Conservation (phyloP, 257 asterid genomes). For the Forsythia viridissima region DNA sequence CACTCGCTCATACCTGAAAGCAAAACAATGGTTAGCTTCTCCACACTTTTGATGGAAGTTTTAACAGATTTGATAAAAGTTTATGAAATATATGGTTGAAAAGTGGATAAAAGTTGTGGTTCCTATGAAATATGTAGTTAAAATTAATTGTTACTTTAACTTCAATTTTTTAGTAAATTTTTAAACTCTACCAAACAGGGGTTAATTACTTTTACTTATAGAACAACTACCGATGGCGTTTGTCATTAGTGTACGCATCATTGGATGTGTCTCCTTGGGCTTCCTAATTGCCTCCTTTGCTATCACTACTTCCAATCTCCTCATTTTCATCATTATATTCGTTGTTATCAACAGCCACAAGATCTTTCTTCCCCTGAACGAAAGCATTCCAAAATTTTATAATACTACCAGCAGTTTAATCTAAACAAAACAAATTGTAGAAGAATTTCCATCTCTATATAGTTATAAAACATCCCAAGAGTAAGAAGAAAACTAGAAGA, state of each 20-base stretch:
- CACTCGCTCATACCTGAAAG: constrained; percentile 66
- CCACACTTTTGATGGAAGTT: too few relatives aligned
- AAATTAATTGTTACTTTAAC: too few relatives aligned
- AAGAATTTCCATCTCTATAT: not conserved
- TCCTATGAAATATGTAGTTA: too few relatives aligned
- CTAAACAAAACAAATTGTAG: not conserved
- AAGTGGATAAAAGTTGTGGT: too few relatives aligned
- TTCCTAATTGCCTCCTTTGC: constrained; percentile 50
- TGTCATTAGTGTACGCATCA: constrained; percentile 89
- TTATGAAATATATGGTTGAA: too few relatives aligned
- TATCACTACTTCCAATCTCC: constrained; percentile 54
- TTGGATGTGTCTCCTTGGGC: constrained; percentile 47
- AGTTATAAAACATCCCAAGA: constrained; percentile 7
- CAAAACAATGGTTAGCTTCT: not conserved
- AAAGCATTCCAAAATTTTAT: not conserved
- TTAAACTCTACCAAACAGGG: too few relatives aligned
- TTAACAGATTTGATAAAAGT: too few relatives aligned
- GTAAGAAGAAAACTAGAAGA: not conserved
- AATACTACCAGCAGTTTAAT: not conserved
- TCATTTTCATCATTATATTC: constrained; percentile 66
- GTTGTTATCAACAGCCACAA: constrained; percentile 72
- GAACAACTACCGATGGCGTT: constrained; percentile 57
- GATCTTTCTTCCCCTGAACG: constrained; percentile 74
- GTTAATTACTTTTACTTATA: not conserved
- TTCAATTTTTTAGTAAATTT: too few relatives aligned